phyloP scores from a whole-genome alignment of 352 stramenopile genomes.

The Phytophthora hybrid region DNA sequence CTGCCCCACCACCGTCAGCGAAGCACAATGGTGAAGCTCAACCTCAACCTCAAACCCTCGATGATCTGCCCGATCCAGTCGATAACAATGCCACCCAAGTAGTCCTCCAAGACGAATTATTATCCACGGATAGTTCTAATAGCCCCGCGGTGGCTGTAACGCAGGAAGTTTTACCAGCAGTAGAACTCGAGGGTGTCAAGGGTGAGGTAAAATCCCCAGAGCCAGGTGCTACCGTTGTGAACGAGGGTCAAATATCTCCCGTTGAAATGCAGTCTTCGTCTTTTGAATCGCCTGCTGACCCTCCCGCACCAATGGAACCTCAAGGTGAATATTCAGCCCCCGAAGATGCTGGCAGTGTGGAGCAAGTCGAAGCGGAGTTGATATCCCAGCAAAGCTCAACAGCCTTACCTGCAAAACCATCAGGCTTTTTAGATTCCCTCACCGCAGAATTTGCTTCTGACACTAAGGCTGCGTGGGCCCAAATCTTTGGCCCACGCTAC shows the following conservation, averaged over 20 bases:
- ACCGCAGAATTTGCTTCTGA: constrained; percentile 46
- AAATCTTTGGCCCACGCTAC: constrained; percentile 69
- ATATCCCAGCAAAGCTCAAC: constrained; percentile 2
- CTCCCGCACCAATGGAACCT: neutral
- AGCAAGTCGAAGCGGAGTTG: neutral
- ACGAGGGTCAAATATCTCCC: neutral
- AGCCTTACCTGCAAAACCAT: constrained; percentile 12
- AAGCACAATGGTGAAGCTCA: neutral
- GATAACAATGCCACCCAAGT: neutral
- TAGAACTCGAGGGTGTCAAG: neutral
- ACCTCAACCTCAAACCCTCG: neutral
- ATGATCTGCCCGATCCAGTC: neutral
- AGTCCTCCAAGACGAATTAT: neutral
- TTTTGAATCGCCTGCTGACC: neutral
- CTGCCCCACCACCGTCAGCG: neutral
- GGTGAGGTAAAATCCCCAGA: neutral
- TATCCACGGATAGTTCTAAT: neutral
- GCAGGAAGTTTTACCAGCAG: neutral
- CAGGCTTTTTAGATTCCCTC: constrained; percentile 38
- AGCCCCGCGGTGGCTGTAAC: neutral
- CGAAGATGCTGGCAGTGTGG: neutral
- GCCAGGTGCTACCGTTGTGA: neutral
- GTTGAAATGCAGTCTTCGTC: neutral
- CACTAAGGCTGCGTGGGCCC: constrained; percentile 52
- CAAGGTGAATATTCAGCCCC: neutral